Base-by-base conservation (phyloP, 2,329 filamentous ascomycete species). In the Stemphylium beticola region DNA sequence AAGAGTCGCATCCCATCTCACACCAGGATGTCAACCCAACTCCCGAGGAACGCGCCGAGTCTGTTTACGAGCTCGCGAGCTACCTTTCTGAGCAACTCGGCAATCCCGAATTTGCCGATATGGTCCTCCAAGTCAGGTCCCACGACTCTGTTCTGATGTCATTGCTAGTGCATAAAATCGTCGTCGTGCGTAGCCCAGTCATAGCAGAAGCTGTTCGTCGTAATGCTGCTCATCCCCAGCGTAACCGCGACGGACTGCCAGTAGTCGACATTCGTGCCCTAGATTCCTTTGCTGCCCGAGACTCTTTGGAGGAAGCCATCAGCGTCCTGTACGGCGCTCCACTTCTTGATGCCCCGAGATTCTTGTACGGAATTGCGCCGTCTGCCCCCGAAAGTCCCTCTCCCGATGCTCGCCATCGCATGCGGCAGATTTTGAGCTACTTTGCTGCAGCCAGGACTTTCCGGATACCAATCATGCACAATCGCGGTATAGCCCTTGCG, bases 371-470 rank as follows among this genome's bases (percentile, higher is more conserved):
- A 10, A 49, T 76, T 6, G 55, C 46, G 7, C 68, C 69, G 2
- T 72, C 68, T 46, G 61, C 62, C 31, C 55, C 61, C 12, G 67
- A 68, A 5, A 58, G 41, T 4, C 51, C 58, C 7, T 67, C 64
- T 20, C 64, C 57, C 29, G 71, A 73, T 38, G 73, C 74, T 38
- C 69, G 64, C 10, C 68, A 61, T 44, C 74, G 74, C 34, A 75
- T 75, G 72, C 59, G 58, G 17, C 71, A 75, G 46, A 62, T 70
- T 3, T 74, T 91, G 17, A 85, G 85, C 20, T 89, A 89, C 65
- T 82, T 86, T 40, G 85, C 87, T 22, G 83, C 86, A 4, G 88
- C 87, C 0, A 78, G 83, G 44, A 76, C 85, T 34, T 76, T 91
- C 14, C 77, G 79, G 36, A 82, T 87, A 67, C 78, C 76, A 2